These are phyloP conservation scores for Tricholoma sp. DNA, from an alignment of 768 basidiomycete genomes.

Conservation along the genomic window DNA sequence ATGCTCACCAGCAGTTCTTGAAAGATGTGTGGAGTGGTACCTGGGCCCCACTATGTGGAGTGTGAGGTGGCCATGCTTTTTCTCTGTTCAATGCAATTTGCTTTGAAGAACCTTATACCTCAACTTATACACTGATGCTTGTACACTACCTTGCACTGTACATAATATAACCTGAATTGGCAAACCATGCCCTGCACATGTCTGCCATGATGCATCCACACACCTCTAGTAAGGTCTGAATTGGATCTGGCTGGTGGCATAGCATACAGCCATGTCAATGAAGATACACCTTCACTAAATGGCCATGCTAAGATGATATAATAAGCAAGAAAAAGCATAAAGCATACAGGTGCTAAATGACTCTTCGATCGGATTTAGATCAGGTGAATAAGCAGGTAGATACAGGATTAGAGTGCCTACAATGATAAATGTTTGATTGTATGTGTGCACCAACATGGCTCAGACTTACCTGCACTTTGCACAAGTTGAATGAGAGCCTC, in stretches of 20 bases:
- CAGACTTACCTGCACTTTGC: constrained; percentile 12
- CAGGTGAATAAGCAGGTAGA: constrained; percentile 30
- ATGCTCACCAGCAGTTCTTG: background rate
- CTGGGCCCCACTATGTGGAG: background rate
- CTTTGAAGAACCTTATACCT: too few relatives aligned
- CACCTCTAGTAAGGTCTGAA: constrained; percentile 10
- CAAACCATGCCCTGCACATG: constrained; percentile 17
- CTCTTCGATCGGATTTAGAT: constrained; percentile 33
- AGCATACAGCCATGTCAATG: constrained; percentile 6
- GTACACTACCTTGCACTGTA: background rate
- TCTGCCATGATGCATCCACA: constrained; percentile 17
- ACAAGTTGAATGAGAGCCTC: constrained; percentile 18
- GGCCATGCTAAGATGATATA: background rate
- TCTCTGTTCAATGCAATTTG: too few relatives aligned
- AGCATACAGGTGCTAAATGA: constrained; percentile 18
- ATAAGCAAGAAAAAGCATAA: background rate
- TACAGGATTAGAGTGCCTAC: constrained; percentile 17
- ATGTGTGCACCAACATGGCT: background rate
- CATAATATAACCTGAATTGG: constrained; percentile 16
- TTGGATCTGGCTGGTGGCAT: constrained; percentile 4
- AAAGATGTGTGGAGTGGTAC: background rate
- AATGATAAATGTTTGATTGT: background rate
- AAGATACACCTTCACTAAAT: background rate
- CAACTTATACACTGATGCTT: background rate
- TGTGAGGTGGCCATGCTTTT: too few relatives aligned